Evolutionary conservation across 768 basidiomycete species (phyloP), one percentile per base, ranked within the genome.

Genomic region (Gloeophyllum trabeum): DNA sequence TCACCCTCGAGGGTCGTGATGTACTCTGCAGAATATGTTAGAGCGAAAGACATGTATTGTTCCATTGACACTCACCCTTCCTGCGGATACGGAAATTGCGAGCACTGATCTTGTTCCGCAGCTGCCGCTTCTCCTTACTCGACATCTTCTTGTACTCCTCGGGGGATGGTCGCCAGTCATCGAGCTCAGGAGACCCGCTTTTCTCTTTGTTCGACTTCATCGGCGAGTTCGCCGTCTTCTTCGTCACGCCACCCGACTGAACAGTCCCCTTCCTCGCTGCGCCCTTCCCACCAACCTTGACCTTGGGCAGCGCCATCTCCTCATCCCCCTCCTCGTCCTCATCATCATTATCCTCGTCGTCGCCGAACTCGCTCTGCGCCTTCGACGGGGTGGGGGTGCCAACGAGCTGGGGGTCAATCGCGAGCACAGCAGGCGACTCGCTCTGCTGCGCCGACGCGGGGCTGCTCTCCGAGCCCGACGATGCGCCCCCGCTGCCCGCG

Each of bases 101-200:
- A 0, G 94, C 94, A 49, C 81, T 84, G 51, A 97, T 91, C 79
- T 99, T 99, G 67, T 99, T 99, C 40, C 94, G 61, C 34, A 98
- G 66, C 60, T 98, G 94, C 6, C 96, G 67, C 62, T 98, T 98
- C 67, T 98, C 93, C 65, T 94, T 97, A 54, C 80, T 83, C 4
- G 79, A 78, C 76, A 99, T 85, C 61, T 90, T 97, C 56, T 87
- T 81, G 66, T 97, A 96, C 47, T 92, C 91, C 49, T 96, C 94
- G 1, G 91, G 83, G 3, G 78, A 73, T 5, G 88, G 89, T 39
- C 87, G 73, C 84, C 87, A 89, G 50, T 90, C 84, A 24, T 81
- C 82, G 13, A 79, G 70, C 4, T 79, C 59, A 20, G 75, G 73
- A 35, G 76, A 71, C 4, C 73, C 67, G 28, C 71, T 69, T 6